Base-by-base conservation (phyloP, 208 protist genomes). In the Leptomonas seymouri region DNA sequence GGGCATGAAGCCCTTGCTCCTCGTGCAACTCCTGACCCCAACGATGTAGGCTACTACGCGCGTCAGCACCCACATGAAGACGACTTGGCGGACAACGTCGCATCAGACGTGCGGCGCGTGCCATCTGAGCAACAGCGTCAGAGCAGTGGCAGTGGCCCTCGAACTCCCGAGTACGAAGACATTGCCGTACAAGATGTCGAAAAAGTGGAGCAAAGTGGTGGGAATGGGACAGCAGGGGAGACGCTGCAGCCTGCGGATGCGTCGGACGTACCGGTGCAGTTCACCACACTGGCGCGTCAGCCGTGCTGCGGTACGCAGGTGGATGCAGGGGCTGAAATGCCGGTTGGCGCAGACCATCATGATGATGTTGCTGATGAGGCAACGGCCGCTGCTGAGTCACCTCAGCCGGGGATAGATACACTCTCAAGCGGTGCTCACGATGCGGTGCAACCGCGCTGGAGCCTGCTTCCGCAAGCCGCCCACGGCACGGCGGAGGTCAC, bases 1-100 rank as follows among this genome's bases (percentile, higher is more conserved):
- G 67, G 48, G 0, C 50, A 74, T 25, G 59, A 73, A 46, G 71
- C 70, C 6, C 59, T 53, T n/a, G 36, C 65, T 11, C 50, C 36
- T 1, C 64, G 56, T 15, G 27, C 39, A 2, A 25, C n/a, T 12
- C 34, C 55, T 0, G 30, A 48, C 5, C 53, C 50, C n/a, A 49
- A 59, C 28, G 64, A 57, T 28, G 41, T 71, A 25, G 41, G 8
- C 15, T 51, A 74, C 48, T 65, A 62, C 53, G 67, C 61, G n/a
- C 66, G 49, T 21, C 49, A 62, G 36, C 31, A 64, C 16, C 36
- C 51, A 0, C 49, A 51, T 7, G 75, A 63, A 23, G 72, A 70
- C 15, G 75, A 82, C 16, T 70, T 82, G 23, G 62, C 80, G 7
- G 80, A 80, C 54, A 71, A 78, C 49, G 80, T 82, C 16, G 71